Conservation (phyloP, 2,329 filamentous ascomycete genomes). For the Arthrinium puccinioides region DNA sequence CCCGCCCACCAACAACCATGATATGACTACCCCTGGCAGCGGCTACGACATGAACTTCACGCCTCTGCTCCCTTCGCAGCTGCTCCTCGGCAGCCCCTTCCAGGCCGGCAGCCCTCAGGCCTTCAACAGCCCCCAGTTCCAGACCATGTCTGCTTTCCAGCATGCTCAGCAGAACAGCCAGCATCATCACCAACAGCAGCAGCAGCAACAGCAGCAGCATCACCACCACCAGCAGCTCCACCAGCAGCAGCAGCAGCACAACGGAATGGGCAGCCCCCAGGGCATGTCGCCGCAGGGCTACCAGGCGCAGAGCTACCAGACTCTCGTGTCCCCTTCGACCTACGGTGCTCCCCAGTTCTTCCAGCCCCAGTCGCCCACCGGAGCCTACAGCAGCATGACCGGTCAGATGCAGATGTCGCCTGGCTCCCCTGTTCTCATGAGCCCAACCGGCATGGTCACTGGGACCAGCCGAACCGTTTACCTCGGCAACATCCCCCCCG, state of each 20-base stretch:
- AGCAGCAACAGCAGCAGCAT: slow-evolving; percentile 19
- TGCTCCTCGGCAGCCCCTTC: slow-evolving; percentile 92
- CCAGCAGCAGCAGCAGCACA: slow-evolving; percentile 38
- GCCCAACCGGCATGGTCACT: slow-evolving; percentile 66
- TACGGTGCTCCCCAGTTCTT: slow-evolving; percentile 78
- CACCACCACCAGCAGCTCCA: no score
- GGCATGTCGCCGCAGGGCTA: slow-evolving; percentile 78
- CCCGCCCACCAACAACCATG: slow-evolving; percentile 49
- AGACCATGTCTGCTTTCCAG: slow-evolving; percentile 73
- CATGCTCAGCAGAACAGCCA: slow-evolving; percentile 40
- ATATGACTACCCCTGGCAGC: slow-evolving; percentile 80
- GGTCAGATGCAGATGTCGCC: slow-evolving; percentile 55
- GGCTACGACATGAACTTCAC: slow-evolving; percentile 98
- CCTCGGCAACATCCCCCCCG: slow-evolving; percentile 94
- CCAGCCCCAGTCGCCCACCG: slow-evolving; percentile 78
- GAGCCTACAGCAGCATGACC: slow-evolving; percentile 59
- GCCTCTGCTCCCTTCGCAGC: slow-evolving; percentile 85
- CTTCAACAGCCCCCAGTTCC: slow-evolving; percentile 88
- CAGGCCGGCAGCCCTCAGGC: slow-evolving; percentile 88
- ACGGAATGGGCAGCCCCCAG: slow-evolving; percentile 65
- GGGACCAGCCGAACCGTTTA: slow-evolving; percentile 96
- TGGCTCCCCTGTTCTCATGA: slow-evolving; percentile 68
- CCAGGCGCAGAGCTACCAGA: slow-evolving; percentile 77
- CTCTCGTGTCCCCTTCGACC: slow-evolving; percentile 77
- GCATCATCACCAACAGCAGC: slow-evolving; percentile 21